Conservation (phyloP, 2,329 filamentous ascomycete genomes). For the Talaromyces sp. region DNA sequence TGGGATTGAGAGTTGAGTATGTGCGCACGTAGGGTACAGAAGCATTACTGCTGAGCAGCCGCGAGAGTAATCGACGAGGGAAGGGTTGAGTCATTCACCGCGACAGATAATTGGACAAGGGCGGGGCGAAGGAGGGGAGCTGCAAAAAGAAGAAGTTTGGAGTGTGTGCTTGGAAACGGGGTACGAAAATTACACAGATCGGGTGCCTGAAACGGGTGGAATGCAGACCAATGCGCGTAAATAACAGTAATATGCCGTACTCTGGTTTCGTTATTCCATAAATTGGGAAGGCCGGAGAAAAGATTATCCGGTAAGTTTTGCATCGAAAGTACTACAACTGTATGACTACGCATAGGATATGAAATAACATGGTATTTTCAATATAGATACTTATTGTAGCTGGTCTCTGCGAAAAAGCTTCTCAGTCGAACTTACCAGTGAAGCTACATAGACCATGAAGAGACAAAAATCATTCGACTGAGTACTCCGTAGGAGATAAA, state of each 20-base stretch:
- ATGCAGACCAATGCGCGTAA: background rate
- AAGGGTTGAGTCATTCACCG: conserved; percentile 42
- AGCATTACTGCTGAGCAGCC: conserved; percentile 27
- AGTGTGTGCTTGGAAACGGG: conserved; percentile 7
- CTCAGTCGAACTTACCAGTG: no score
- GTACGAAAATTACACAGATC: conserved; percentile 15
- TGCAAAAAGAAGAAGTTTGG: background rate
- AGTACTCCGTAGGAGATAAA: no score
- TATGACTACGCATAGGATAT: no score
- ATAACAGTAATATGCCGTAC: conserved; percentile 1
- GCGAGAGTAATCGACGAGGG: conserved; percentile 35
- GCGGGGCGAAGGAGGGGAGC: conserved; percentile 8
- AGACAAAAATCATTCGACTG: no score
- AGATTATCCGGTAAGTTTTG: background rate
- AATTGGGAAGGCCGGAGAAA: conserved; percentile 7
- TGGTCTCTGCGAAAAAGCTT: no score
- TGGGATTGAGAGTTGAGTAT: conserved; percentile 29
- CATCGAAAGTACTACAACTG: no score
- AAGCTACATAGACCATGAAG: no score
- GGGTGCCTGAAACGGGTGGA: background rate
- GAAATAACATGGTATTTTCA: no score
- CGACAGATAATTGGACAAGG: conserved; percentile 12
- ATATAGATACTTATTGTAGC: no score
- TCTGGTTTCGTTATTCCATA: background rate
- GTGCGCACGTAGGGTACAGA: conserved; percentile 36